A percentile compares a stretch with the other conserved stretches of the same genome.
Conservation (phyloP, 202 grass and related monocot species). For the Setaria viridis region DNA sequence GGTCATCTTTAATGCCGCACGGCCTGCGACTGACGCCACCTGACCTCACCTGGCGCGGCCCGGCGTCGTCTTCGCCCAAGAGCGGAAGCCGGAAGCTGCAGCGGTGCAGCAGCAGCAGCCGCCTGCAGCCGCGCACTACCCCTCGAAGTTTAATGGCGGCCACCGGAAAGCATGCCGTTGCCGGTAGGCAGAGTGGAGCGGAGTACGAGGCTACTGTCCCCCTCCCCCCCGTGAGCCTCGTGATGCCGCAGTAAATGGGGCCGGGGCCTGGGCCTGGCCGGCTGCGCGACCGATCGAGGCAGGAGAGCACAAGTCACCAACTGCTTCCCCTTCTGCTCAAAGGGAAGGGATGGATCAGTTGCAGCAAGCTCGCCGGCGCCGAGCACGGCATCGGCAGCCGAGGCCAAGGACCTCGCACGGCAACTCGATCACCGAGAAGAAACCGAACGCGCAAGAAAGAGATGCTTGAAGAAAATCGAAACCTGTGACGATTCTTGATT, state of each 20-base stretch:
- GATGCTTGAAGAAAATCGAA: too few species aligned
- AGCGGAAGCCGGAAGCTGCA: too few species aligned
- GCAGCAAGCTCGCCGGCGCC: too few species aligned
- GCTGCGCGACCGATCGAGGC: not conserved
- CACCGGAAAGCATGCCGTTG: slow-evolving; percentile 27
- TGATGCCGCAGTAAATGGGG: not conserved
- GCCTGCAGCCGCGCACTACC: not conserved
- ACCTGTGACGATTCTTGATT: too few species aligned
- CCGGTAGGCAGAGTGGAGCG: not conserved
- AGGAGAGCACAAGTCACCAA: not conserved
- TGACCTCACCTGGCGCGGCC: not conserved
- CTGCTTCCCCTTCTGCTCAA: not conserved
- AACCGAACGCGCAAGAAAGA: too few species aligned
- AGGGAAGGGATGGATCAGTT: too few species aligned
- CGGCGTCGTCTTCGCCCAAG: not conserved
- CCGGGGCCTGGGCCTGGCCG: not conserved
- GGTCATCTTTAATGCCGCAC: not conserved
- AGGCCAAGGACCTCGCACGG: too few species aligned
- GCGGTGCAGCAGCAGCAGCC: not conserved
- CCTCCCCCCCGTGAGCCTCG: not conserved
- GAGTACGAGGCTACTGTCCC: slow-evolving; percentile 15
- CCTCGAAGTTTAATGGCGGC: slow-evolving; percentile 10
- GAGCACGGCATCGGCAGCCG: too few species aligned
- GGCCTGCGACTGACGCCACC: not conserved
- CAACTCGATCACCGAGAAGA: too few species aligned